A percentile compares a stretch with the other conserved stretches of the same genome.
Conservation (phyloP, 2,329 filamentous ascomycete genomes). For the Amauroascus verrucosus region DNA sequence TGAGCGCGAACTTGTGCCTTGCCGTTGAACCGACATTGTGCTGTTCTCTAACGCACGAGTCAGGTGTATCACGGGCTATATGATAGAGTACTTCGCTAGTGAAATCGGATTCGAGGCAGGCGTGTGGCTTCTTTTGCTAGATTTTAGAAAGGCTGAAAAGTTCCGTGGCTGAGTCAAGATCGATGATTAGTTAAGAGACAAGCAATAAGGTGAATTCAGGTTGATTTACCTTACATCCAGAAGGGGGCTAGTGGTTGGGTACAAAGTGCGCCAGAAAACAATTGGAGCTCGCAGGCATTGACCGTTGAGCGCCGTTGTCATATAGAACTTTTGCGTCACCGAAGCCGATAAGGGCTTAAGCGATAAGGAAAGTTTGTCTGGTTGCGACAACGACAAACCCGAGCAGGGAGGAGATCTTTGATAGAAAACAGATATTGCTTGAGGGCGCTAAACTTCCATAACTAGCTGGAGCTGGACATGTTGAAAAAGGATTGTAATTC, state of each 20-base stretch:
- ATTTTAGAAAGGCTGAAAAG: no score
- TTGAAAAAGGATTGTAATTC: not conserved
- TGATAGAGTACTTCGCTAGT: not conserved
- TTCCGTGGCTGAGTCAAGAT: not conserved
- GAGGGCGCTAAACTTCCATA: not conserved
- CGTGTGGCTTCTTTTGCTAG: not conserved
- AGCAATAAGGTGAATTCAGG: not conserved
- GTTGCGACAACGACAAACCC: not conserved
- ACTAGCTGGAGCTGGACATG: not conserved
- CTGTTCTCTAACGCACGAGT: not conserved
- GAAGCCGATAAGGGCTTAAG: not conserved
- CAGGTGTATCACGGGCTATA: not conserved
- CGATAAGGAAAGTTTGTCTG: slow-evolving; percentile 1
- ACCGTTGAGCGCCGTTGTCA: not conserved
- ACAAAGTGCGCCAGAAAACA: not conserved
- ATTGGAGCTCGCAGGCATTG: not conserved
- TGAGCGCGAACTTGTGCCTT: not conserved
- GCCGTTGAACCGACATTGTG: not conserved
- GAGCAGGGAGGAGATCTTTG: no score
- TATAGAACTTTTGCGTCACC: slow-evolving; percentile 2
- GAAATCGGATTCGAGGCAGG: not conserved
- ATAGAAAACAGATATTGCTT: not conserved
- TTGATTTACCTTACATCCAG: not conserved
- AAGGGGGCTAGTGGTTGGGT: not conserved
- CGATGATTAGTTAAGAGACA: no score